A percentile compares a stretch with the other conserved stretches of the same genome.
phyloP scores from a whole-genome alignment of 805 yeast genomes.

The Wickerhamiella vanderwaltii region DNA sequence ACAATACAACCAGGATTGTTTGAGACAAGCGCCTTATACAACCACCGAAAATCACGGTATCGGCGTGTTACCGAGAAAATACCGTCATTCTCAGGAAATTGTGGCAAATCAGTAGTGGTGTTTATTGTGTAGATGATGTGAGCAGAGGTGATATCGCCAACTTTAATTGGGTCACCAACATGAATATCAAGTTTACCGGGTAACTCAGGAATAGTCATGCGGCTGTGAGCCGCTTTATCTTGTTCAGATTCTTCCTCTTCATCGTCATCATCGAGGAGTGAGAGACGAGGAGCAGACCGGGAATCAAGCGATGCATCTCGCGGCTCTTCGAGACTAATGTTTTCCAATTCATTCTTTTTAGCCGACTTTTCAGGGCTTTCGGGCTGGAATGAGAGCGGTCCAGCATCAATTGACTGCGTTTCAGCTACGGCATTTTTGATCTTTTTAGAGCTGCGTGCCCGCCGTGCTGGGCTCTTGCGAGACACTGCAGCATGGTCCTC shows the following conservation, averaged over 20 bases:
- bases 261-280: not conserved
- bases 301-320: not conserved
- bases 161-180: constrained; percentile 84
- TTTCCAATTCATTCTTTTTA: not conserved
- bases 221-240: too few relatives aligned
- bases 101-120: constrained; percentile 41
- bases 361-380: not conserved
- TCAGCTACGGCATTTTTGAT: constrained; percentile 1
- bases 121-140: constrained; percentile 79
- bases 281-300: not conserved
- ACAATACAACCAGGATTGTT: constrained; percentile 83
- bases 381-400: constrained; percentile 1
- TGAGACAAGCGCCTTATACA: constrained; percentile 73
- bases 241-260: not conserved
- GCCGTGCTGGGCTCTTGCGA: not conserved
- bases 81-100: constrained; percentile 22
- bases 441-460: constrained; percentile 6
- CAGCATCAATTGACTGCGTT: constrained; percentile 4
- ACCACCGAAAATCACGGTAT: constrained; percentile 88
- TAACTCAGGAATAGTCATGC: too few relatives aligned
- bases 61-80: constrained; percentile 62
- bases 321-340: constrained; percentile 5
- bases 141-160: constrained; percentile 79
- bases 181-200: constrained; percentile 33
- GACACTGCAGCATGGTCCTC: not conserved